Evolutionary conservation across 2,329 filamentous ascomycete species (phyloP), one percentile per base, ranked within the genome.

Genomic region (Curvularia hawaiiensis): DNA sequence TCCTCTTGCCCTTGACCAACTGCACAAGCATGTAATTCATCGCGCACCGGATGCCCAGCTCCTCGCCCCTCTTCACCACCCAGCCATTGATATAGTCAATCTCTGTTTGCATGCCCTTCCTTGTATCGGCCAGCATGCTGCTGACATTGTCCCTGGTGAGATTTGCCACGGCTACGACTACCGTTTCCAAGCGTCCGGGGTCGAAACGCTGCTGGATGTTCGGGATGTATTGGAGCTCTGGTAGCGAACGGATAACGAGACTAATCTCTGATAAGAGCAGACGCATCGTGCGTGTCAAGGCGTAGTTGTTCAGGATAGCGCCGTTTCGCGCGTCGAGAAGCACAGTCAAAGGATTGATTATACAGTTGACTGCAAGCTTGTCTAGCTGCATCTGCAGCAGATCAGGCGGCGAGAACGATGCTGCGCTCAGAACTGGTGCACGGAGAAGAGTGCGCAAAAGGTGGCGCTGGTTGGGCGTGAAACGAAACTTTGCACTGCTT

Each of bases 51-150:
- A 97, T 80, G 1, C 91, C 90, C 59, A 93, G 68, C 71, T 90
- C 85, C 66, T 85, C 83, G 0, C 90, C 95, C 40, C 89, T 84
- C 50, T 80, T 83, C 31, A 96, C 82, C 58, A 99, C 89, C 78
- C 94, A 99, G 0, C 93, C 94, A 73, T 96, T 97, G 65, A 94
- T 84, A 69, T 89, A 96, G 45, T 93, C 86, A 40, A 97, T 85
- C 68, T 97, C 92, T 0, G 91, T 92, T 56, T 81, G 77, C 12
- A 70, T 56, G 1, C 90, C 89, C 1, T 77, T 74, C 11, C 85
- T 78, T 12, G 93, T 79, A 67, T 89, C 86, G 52, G 84, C 82
- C 6, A 90, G 79, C 86, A 96, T 92, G 20, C 81, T 83, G 67
- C 86, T 90, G 6, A 82, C 79, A 50, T 87, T 85, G 54, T 83